phyloP scores from a whole-genome alignment of 225 moss, liverwort and hornwort species.

The Pseudoscleropodium purum region DNA sequence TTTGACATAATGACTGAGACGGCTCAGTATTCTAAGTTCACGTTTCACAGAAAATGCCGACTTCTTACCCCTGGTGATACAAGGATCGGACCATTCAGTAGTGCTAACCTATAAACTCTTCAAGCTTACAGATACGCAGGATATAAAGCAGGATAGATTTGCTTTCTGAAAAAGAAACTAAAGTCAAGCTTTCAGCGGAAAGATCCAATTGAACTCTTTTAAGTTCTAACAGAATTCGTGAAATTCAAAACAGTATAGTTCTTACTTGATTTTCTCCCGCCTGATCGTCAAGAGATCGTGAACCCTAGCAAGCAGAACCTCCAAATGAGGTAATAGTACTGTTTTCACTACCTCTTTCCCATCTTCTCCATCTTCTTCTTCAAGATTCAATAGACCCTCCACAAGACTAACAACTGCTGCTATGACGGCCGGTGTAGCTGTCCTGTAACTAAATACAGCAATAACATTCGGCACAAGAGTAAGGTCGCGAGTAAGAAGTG shows the following conservation, averaged over 20 bases:
- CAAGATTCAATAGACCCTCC: conserved; percentile 71
- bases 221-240: not conserved
- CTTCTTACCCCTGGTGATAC: conserved; percentile 44
- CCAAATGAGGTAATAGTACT: conserved; percentile 63
- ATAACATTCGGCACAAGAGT: conserved; percentile 58
- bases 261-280: conserved; percentile 62
- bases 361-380: conserved; percentile 29
- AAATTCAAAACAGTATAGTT: not conserved
- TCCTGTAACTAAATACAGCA: conserved; percentile 59
- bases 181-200: not conserved
- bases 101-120: not conserved
- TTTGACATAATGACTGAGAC: conserved; percentile 63
- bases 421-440: conserved; percentile 54
- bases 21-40: conserved; percentile 72
- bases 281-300: conserved; percentile 67
- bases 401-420: conserved; percentile 60
- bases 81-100: not conserved
- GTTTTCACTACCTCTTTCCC: conserved; percentile 37
- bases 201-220: not conserved
- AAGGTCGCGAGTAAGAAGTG: conserved; percentile 52
- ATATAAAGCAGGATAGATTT: not conserved
- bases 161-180: not conserved
- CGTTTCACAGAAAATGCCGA: conserved; percentile 55
- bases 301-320: conserved; percentile 61
- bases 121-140: not conserved